Percentiles rank a stretch among this genome's conserved stretches.
Evolutionary conservation across 495 filamentous ascomycete species (phyloP).

Genomic region (Penicillium daleae): DNA sequence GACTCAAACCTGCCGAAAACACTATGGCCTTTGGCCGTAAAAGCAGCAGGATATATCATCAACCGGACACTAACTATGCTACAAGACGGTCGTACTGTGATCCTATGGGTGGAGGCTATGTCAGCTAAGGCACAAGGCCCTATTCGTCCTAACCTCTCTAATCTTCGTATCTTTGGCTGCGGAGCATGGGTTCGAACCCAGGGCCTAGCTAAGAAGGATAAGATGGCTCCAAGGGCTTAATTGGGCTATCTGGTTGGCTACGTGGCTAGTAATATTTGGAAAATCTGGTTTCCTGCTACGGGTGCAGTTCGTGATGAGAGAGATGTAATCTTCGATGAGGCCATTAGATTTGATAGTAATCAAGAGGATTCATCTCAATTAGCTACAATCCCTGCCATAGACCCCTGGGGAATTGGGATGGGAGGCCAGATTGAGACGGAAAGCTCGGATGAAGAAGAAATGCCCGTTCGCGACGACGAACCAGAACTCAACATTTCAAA

Average conservation of each 20-base stretch:
- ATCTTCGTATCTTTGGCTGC: constrained; percentile 12
- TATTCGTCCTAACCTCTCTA: constrained; percentile 7
- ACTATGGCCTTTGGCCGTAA: constrained; percentile 12
- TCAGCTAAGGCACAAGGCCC: background rate
- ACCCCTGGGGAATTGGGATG: background rate
- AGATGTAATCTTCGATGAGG: constrained; percentile 14
- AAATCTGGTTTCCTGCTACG: constrained; percentile 6
- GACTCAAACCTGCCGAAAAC: constrained; percentile 13
- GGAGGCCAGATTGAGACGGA: background rate
- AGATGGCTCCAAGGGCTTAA: constrained; percentile 9
- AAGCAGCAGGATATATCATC: constrained; percentile 7
- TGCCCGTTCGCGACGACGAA: no score
- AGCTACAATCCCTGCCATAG: background rate
- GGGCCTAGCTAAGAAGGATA: constrained; percentile 1
- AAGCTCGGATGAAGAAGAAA: background rate
- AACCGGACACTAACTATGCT: constrained; percentile 13
- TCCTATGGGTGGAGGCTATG: constrained; percentile 7
- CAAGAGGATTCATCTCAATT: background rate
- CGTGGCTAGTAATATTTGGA: constrained; percentile 13
- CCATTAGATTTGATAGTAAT: background rate
- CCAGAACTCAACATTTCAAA: no score
- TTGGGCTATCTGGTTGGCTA: constrained; percentile 15
- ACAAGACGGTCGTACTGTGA: background rate
- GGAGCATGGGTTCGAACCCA: background rate
- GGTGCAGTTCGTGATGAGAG: background rate